A percentile compares a stretch with the other conserved stretches of the same genome.
phyloP scores from a whole-genome alignment of 2,329 filamentous ascomycete genomes.

The Endocalyx cinctus region DNA sequence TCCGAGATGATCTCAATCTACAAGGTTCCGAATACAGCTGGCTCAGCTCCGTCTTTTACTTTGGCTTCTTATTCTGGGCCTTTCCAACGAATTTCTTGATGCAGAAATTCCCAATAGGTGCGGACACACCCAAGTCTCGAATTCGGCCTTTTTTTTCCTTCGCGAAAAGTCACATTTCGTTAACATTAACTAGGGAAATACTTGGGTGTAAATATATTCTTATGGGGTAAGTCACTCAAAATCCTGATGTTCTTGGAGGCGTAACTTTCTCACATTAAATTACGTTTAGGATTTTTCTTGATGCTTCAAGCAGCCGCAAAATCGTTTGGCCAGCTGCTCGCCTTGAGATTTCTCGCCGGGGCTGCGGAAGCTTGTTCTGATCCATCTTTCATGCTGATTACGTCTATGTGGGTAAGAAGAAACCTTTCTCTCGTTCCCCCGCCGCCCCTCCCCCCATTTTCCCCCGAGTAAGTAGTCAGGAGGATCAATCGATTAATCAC shows the following conservation, averaged over 20 bases:
- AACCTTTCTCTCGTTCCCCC: too few species aligned
- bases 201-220: constrained; percentile 41
- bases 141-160: constrained; percentile 19
- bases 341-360: constrained; percentile 47
- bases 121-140: constrained; percentile 16
- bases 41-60: constrained; percentile 51
- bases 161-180: too few species aligned
- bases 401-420: constrained; percentile 48
- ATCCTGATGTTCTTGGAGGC: neutral
- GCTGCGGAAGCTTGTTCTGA: constrained; percentile 52
- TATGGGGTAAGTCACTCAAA: constrained; percentile 28
- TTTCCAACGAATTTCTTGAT: constrained; percentile 50
- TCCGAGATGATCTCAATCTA: constrained; percentile 50
- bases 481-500: too few species aligned
- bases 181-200: constrained; percentile 42
- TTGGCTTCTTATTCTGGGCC: constrained; percentile 50
- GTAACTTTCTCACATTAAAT: neutral
- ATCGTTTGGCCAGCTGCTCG: constrained; percentile 46
- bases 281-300: constrained; percentile 36
- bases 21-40: constrained; percentile 50
- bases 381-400: constrained; percentile 54
- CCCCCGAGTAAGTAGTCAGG: too few species aligned
- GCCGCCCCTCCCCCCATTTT: too few species aligned
- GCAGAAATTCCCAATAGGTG: constrained; percentile 46
- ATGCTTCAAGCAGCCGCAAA: constrained; percentile 47